Percentiles rank a stretch among this genome's conserved stretches.
phyloP scores from a whole-genome alignment of 805 yeast genomes.

The Cyberlindnera xylosilytica region DNA sequence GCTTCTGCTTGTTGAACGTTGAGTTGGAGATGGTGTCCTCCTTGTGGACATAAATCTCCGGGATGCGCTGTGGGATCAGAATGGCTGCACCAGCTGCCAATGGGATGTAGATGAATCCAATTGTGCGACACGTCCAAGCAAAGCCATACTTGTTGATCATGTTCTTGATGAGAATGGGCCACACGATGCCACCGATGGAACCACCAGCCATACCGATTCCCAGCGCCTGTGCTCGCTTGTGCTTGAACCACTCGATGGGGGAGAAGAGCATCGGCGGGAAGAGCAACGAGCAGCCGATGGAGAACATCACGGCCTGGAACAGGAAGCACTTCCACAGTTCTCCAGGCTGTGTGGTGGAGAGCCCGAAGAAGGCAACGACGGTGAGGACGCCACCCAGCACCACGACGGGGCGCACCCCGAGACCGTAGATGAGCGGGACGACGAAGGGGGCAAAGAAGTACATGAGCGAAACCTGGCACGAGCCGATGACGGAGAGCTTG shows the following conservation, averaged over 20 bases:
- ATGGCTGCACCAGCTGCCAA: slow-evolving; percentile 13
- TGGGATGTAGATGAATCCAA: slow-evolving; percentile 25
- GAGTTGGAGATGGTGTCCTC: slow-evolving; percentile 21
- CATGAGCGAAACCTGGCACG: slow-evolving; percentile 23
- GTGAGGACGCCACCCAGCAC: slow-evolving; percentile 13
- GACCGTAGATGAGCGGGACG: slow-evolving; percentile 20
- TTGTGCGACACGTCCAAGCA: slow-evolving; percentile 20
- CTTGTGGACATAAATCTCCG: slow-evolving; percentile 10
- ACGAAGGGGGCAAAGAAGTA: slow-evolving; percentile 18
- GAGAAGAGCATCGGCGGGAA: slow-evolving; percentile 57
- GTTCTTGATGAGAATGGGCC: slow-evolving; percentile 21
- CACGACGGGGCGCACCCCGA: slow-evolving; percentile 18
- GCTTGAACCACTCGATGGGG: slow-evolving; percentile 69
- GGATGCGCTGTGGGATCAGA: slow-evolving; percentile 19
- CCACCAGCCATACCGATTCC: slow-evolving; percentile 49
- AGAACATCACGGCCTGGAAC: slow-evolving; percentile 24
- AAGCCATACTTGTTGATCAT: slow-evolving; percentile 14
- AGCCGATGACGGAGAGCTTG: slow-evolving; percentile 24
- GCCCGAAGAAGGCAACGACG: slow-evolving; percentile 19
- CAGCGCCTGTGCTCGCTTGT: slow-evolving; percentile 51
- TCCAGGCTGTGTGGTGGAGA: slow-evolving; percentile 17
- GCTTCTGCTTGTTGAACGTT: slow-evolving; percentile 10
- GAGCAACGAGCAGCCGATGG: slow-evolving; percentile 38
- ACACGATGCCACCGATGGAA: slow-evolving; percentile 49
- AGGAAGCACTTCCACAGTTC: slow-evolving; percentile 26